Conservation (phyloP, 2,329 filamentous ascomycete genomes). For the Blastomyces emzantsi region DNA sequence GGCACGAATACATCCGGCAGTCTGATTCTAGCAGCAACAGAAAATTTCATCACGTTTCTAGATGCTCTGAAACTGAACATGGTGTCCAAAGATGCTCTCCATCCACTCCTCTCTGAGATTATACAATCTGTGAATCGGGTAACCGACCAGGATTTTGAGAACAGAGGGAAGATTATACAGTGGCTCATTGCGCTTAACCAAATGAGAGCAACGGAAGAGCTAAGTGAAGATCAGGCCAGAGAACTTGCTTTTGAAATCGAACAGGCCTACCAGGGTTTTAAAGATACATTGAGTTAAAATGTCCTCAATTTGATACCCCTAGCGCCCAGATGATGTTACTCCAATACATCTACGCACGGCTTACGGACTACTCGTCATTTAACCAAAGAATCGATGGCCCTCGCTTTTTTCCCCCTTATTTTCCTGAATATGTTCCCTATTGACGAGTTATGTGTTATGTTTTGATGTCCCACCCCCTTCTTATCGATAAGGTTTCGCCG, state of each 20-base stretch:
- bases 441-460: background rate
- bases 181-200: conserved; percentile 97
- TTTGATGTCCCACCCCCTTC: background rate
- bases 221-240: conserved; percentile 76
- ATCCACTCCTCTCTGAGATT: conserved; percentile 86
- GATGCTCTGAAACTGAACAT: conserved; percentile 90
- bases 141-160: conserved; percentile 89
- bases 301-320: background rate
- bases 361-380: background rate
- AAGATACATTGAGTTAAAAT: conserved; percentile 57
- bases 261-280: conserved; percentile 89
- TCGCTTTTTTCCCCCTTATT: background rate
- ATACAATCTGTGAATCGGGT: conserved; percentile 98
- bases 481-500: conserved; percentile 6
- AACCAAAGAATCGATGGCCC: background rate
- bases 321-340: background rate
- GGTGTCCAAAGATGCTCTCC: conserved; percentile 90
- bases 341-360: background rate
- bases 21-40: conserved; percentile 80
- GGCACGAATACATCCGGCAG: conserved; percentile 42
- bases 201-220: conserved; percentile 90
- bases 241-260: conserved; percentile 92
- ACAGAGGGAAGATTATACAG: conserved; percentile 92
- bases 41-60: conserved; percentile 97
- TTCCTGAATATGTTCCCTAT: background rate